phyloP scores from a whole-genome alignment of 352 stramenopile species.

The Phytophthora nicotianae region DNA sequence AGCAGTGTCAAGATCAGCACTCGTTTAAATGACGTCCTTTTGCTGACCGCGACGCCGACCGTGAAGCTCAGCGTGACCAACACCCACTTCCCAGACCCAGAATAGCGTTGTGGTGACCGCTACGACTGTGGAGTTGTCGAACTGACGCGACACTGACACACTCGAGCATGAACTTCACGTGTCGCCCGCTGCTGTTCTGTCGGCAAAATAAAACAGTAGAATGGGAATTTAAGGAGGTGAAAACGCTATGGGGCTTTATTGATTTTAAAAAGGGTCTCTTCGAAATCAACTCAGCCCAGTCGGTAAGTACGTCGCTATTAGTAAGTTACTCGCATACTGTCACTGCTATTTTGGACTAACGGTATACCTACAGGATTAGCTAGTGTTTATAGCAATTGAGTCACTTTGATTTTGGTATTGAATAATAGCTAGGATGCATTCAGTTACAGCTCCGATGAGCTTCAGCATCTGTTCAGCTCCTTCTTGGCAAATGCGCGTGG shows the following conservation, averaged over 20 bases:
- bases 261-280: too few species aligned
- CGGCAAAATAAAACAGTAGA: background rate
- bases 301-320: background rate
- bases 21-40: background rate
- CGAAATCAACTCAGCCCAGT: too few species aligned
- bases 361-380: background rate
- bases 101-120: too few species aligned
- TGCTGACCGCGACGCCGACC: background rate
- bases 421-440: slow-evolving; percentile 7
- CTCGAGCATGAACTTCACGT: too few species aligned
- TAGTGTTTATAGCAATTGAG: background rate
- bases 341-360: background rate
- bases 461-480: slow-evolving; percentile 1
- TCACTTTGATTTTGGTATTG: background rate
- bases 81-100: background rate
- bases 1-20: background rate
- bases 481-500: background rate
- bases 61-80: background rate
- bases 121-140: too few species aligned
- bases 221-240: background rate
- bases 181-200: too few species aligned
- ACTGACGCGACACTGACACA: too few species aligned
- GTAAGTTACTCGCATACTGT: background rate
- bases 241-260: background rate
- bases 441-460: slow-evolving; percentile 5